Evolutionary conservation across 2,329 filamentous ascomycete genomes (phyloP), one percentile per base, ranked within the genome.

Genomic region (Penicillium thymicola): DNA sequence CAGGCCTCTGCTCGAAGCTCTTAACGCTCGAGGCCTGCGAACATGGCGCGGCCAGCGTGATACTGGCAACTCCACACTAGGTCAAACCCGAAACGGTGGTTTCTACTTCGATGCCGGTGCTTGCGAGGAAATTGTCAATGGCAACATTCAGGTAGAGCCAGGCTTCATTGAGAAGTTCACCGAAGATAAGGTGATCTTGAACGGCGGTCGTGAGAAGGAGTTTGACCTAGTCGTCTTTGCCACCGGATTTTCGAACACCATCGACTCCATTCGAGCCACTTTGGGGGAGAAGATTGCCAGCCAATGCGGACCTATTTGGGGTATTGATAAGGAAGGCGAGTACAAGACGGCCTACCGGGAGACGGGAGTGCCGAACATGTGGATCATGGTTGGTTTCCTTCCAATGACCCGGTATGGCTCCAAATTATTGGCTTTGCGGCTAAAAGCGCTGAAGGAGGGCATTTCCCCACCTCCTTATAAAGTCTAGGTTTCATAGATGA

Each of bases 311-410:
- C 61, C 62, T 10, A 64, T 68, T 34, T 69, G 67, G 67, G 67
- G 67, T 27, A 64, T 68, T 46, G 65, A 69, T 51, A 65, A 69
- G 46, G 67, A 69, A 36, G 67, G 67, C n/a, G 67, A 69, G 49
- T 62, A 60, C 25, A 65, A 62, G 50, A 67, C 67, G 1, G 72
- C 67, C 2, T 75, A 66, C 54, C 55, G 67, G 50, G 60, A 70
- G 55, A 74, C 63, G 3, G 73, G 73, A 2, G 71, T 74, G 18
- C 66, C 65, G 4, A 70, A 70, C 30, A 62, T 76, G 30, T 76
- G 73, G 73, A 65, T 75, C 51, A 70, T 75, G 65, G 73, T 71
- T 42, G 73, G 73, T 2, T 71, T 64, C 57, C 65, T 76, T 38
- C 70, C 69, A 8, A 62, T 67, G 49, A 71, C 69, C 34, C 67